Evolutionary conservation across 768 basidiomycete species (phyloP).

Genomic region (Russula olivacea): DNA sequence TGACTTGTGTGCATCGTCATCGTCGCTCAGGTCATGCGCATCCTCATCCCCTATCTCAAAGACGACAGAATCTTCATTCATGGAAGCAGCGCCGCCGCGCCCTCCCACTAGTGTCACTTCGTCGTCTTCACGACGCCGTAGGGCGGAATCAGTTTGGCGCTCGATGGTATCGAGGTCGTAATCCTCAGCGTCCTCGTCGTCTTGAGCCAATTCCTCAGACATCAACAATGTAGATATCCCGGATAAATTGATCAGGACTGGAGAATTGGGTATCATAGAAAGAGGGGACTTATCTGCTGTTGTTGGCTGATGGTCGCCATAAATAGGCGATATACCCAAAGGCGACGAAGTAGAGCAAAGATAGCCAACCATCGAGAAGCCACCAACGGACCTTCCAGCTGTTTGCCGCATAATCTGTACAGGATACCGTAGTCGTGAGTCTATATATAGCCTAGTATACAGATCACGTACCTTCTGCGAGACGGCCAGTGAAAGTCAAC

Average conservation of each 20-base stretch:
- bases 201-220: conserved; percentile 94
- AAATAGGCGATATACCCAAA: conserved; percentile 81
- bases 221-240: conserved; percentile 70
- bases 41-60: conserved; percentile 91
- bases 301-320: conserved; percentile 90
- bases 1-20: conserved; percentile 38
- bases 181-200: conserved; percentile 90
- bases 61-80: conserved; percentile 68
- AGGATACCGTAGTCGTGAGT: not conserved
- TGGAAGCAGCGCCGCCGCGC: conserved; percentile 42
- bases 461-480: conserved; percentile 67
- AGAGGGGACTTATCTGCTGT: conserved; percentile 65
- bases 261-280: conserved; percentile 6
- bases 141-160: conserved; percentile 38
- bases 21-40: conserved; percentile 49
- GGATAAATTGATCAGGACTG: conserved; percentile 24
- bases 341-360: conserved; percentile 76
- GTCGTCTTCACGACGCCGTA: conserved; percentile 48
- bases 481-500: conserved; percentile 82
- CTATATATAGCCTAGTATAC: too few species aligned
- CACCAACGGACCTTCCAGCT: conserved; percentile 93
- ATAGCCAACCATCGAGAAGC: conserved; percentile 92
- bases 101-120: conserved; percentile 68
- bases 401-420: conserved; percentile 80
- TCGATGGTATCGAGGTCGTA: conserved; percentile 80